Evolutionary conservation across 768 basidiomycete genomes (phyloP).

Genomic region (Xerocomellus intermedius): DNA sequence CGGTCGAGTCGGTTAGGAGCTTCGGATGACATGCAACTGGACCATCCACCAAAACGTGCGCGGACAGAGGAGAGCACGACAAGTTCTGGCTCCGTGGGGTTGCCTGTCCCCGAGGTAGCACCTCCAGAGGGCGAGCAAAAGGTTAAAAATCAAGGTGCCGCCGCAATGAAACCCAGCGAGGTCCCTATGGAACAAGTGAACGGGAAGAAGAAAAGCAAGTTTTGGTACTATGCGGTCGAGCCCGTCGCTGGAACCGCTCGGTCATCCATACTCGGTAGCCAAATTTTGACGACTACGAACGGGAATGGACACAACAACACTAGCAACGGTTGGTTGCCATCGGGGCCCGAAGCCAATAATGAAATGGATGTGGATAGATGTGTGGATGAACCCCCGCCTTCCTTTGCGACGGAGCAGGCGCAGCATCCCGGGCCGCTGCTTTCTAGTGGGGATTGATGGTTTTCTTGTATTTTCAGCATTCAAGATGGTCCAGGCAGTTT

Average conservation of each 20-base stretch:
- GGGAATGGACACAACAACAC: slow-evolving; percentile 18
- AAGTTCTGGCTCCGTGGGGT: slow-evolving; percentile 46
- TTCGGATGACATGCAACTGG: slow-evolving; percentile 47
- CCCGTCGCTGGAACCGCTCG: slow-evolving; percentile 43
- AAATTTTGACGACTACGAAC: slow-evolving; percentile 19
- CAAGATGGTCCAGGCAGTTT: slow-evolving; percentile 8
- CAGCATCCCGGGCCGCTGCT: slow-evolving; percentile 11
- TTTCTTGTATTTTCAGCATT: slow-evolving; percentile 8
- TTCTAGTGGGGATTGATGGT: slow-evolving; percentile 11
- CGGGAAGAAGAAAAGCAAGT: slow-evolving; percentile 83
- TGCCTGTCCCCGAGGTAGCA: slow-evolving; percentile 26
- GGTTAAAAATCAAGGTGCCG: slow-evolving; percentile 56
- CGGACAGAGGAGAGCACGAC: slow-evolving; percentile 72
- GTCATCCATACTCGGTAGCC: slow-evolving; percentile 12
- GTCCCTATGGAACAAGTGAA: slow-evolving; percentile 71
- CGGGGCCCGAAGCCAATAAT: background rate
- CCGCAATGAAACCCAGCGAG: slow-evolving; percentile 69
- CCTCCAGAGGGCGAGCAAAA: slow-evolving; percentile 38
- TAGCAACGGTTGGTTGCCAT: slow-evolving; percentile 7
- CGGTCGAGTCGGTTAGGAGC: slow-evolving; percentile 69
- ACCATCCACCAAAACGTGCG: slow-evolving; percentile 64
- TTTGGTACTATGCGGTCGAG: slow-evolving; percentile 88
- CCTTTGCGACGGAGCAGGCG: slow-evolving; percentile 13
- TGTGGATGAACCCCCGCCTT: slow-evolving; percentile 14
- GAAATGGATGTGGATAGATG: slow-evolving; percentile 27